Evolutionary conservation across 306 rosid genomes (phyloP), one percentile per base, ranked within the genome.

Genomic region (Dryas drummondii): DNA sequence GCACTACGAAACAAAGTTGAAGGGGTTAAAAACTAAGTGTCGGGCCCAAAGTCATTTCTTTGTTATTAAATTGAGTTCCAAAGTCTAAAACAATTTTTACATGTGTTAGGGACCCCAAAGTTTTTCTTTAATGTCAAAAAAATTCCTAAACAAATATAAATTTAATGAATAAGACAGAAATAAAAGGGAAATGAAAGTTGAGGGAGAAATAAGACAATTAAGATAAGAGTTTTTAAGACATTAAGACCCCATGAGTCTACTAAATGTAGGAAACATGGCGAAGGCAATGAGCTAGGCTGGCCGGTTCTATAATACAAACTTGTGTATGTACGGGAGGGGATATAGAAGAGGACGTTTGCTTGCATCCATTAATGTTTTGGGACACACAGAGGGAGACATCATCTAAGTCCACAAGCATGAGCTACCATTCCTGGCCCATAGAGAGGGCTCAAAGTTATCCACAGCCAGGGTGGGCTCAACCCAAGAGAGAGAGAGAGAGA

Each of bases 321-420:
- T 6, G 1, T 53, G 50, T 71, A 13, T 56, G 66, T 56, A 71
- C 75, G 54, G 54, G 22, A 26, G 66, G 75, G 75, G 13, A 1
- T 56, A 44, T 56, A 22, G 75, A 71, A 6, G 66, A 55, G 22
- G 75, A 71, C 75, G 54, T 71, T 44, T 71, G 54, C 17, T 71
- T 44, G 19, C 65, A 71, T 71, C 75, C 75, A 17, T 55, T 55
- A 42, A 19, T 71, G 64, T 71, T 42, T 41, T 41, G 63, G 53
- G 44, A 56, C 75, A 55, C 75, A 19, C 0, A 42, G 26, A 44
- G 40, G 52, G 45, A 19, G 75, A 71, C 75, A 71, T 44, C 75
- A 71, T 44, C 75, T 19, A 11, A n/a, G 5, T 26, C 66, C 66
- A 71, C 4, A 4, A 44, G 1, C 65, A 55, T 53, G 73, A 70